Base-by-base conservation (phyloP, 2,329 filamentous ascomycete species). In the Phaeomoniella chlamydospora region DNA sequence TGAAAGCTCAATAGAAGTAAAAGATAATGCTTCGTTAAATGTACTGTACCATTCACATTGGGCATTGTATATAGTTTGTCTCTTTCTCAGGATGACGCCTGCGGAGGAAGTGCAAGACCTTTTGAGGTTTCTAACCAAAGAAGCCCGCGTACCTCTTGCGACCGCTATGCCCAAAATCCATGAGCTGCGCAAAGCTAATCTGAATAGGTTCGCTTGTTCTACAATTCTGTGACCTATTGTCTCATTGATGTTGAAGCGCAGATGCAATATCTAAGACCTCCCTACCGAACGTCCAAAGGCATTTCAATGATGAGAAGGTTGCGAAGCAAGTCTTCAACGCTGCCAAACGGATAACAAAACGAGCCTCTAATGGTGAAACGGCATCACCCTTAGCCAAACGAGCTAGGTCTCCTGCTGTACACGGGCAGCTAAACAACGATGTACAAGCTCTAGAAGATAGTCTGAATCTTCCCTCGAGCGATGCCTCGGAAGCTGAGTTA, bases 81-180 rank as follows among this genome's bases (percentile, higher is more conserved):
- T 9, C 22, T 26, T 6, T 26, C n/a, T 26, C 22, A 26, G n/a
- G 44, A 42, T 38, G 31, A 40, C 39, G 40, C 38, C 41, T 43
- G 43, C 43, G 35, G 33, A 15, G 16, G 55, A 63, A 31, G 45
- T 67, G 4, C 64, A 68, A 47, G 45, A 53, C 11, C 50, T 75
- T 11, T 55, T 76, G 19, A 67, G 71, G 10, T 76, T 77, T 43
- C 54, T 76, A 15, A 67, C 67, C 1, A 64, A 72, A 51, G 70
- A 76, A 52, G 58, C 60, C 18, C 74, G 72, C 47, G 43, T 76
- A 0, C 67, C 72, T 2, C 54, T 76, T 4, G 64, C 65, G 3
- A 54, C 58, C 17, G 71, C 70, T 9, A 67, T 76, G 51, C 49
- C 58, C 37, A 73, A 72, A 46, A 58, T 70, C 37, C 67, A 66